Conservation (phyloP, 768 basidiomycete genomes). For the Podaxis pistillaris region DNA sequence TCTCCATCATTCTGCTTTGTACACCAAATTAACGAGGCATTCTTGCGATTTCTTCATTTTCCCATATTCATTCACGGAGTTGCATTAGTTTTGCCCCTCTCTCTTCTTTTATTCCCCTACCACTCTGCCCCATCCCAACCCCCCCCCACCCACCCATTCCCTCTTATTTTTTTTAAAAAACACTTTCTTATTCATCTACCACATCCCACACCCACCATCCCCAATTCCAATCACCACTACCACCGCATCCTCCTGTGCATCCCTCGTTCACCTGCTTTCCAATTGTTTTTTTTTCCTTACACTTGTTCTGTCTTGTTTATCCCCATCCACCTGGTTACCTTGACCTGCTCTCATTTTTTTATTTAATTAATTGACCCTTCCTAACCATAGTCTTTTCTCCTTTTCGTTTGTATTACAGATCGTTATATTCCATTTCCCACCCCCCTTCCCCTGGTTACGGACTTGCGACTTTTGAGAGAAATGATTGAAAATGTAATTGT, state of each 20-base stretch:
- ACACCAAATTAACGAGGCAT: conserved; percentile 13
- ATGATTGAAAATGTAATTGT: conserved; percentile 9
- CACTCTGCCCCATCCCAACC: background rate
- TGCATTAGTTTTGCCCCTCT: background rate
- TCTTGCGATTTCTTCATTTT: background rate
- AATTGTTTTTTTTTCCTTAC: background rate
- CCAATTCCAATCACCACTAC: conserved; percentile 1
- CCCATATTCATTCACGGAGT: conserved; percentile 8
- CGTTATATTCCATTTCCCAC: conserved; percentile 1
- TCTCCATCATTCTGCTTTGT: conserved; percentile 12
- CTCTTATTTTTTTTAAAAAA: background rate
- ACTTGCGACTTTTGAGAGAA: conserved; percentile 6
- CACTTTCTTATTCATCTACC: conserved; percentile 6
- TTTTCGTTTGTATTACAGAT: conserved; percentile 10
- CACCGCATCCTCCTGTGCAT: conserved; percentile 6
- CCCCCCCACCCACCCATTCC: background rate
- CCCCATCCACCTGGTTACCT: conserved; percentile 2
- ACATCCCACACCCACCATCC: background rate
- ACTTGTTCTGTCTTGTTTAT: background rate
- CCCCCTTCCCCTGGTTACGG: conserved; percentile 4
- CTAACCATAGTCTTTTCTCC: background rate
- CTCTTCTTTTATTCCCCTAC: background rate
- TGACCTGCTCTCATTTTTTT: conserved; percentile 12
- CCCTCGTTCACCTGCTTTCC: conserved; percentile 14
- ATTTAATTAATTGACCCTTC: conserved; percentile 9